phyloP scores from a whole-genome alignment of 1,284 basidiomycete species.

The Fomitiporia mediterranea region DNA sequence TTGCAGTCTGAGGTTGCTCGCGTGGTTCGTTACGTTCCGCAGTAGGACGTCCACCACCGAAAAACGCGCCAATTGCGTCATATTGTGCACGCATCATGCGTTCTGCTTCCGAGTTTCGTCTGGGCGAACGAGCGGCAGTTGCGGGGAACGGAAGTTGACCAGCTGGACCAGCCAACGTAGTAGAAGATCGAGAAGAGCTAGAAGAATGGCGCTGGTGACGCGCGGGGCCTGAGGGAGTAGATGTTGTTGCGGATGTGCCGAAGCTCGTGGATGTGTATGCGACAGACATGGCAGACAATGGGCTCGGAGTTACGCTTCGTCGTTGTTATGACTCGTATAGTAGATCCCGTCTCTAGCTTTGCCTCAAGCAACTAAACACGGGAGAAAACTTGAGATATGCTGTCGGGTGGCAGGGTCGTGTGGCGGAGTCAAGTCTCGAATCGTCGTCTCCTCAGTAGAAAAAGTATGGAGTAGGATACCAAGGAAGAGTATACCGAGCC shows the following conservation, averaged over 20 bases:
- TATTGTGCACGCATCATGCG: slow-evolving; percentile 12
- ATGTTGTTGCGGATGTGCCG: not conserved
- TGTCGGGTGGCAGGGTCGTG: slow-evolving; percentile 1
- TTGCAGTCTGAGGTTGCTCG: not conserved
- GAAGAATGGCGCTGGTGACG: slow-evolving; percentile 9
- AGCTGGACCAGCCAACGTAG: not conserved
- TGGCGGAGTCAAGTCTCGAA: not conserved
- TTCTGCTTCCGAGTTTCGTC: not conserved
- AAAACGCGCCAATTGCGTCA: slow-evolving; percentile 18
- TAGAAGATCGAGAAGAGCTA: not conserved
- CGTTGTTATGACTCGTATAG: not conserved
- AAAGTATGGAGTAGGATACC: not conserved
- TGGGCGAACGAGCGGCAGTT: not conserved
- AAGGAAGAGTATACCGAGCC: not conserved
- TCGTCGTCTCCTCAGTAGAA: slow-evolving; percentile 4
- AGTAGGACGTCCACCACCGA: slow-evolving; percentile 4
- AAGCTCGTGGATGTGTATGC: slow-evolving; percentile 19
- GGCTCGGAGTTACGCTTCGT: too few relatives aligned
- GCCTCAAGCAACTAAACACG: not conserved
- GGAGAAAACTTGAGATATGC: not conserved
- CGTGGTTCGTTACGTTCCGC: not conserved
- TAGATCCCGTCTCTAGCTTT: not conserved
- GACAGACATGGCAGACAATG: slow-evolving; percentile 14
- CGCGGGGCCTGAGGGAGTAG: not conserved
- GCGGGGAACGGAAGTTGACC: not conserved